Evolutionary conservation across 2,329 filamentous ascomycete genomes (phyloP).

Genomic region (Monilinia fructigena): DNA sequence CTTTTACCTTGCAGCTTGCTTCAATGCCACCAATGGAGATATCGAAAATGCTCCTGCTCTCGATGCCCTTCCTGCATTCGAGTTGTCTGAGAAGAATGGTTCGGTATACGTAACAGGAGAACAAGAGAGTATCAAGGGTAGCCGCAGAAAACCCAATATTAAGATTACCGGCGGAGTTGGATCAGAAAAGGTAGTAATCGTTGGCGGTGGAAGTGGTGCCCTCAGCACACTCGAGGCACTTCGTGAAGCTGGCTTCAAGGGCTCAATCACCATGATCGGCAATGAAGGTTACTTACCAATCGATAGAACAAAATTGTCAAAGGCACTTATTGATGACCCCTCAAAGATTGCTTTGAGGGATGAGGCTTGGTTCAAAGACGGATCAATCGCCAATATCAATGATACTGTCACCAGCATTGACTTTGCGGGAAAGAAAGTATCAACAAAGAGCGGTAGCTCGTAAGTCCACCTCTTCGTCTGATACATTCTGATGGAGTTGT

Average conservation of each 20-base stretch:
- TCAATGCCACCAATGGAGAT: slow-evolving; percentile 84
- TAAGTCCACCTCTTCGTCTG: background rate
- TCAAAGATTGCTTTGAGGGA: slow-evolving; percentile 76
- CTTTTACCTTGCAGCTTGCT: slow-evolving; percentile 65
- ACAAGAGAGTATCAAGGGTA: slow-evolving; percentile 73
- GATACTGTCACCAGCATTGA: slow-evolving; percentile 72
- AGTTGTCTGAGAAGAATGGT: slow-evolving; percentile 76
- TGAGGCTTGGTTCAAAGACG: slow-evolving; percentile 71
- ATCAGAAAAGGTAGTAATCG: slow-evolving; percentile 71
- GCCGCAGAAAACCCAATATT: slow-evolving; percentile 70
- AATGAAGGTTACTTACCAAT: slow-evolving; percentile 84
- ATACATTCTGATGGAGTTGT: background rate
- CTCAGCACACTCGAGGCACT: slow-evolving; percentile 80
- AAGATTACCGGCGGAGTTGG: slow-evolving; percentile 59
- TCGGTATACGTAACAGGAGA: slow-evolving; percentile 82
- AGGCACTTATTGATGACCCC: slow-evolving; percentile 80
- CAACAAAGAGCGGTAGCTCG: slow-evolving; percentile 71
- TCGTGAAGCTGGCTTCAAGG: slow-evolving; percentile 76
- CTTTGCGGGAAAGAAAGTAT: slow-evolving; percentile 69
- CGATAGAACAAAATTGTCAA: slow-evolving; percentile 93
- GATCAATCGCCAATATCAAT: slow-evolving; percentile 55
- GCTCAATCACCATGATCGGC: slow-evolving; percentile 77
- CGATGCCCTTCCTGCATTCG: slow-evolving; percentile 80
- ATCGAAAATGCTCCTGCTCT: slow-evolving; percentile 93
- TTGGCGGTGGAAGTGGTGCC: slow-evolving; percentile 84